These are phyloP conservation scores for Sporothrix protearum DNA, from an alignment of 2,329 filamentous ascomycete species.

Conservation along the genomic window DNA sequence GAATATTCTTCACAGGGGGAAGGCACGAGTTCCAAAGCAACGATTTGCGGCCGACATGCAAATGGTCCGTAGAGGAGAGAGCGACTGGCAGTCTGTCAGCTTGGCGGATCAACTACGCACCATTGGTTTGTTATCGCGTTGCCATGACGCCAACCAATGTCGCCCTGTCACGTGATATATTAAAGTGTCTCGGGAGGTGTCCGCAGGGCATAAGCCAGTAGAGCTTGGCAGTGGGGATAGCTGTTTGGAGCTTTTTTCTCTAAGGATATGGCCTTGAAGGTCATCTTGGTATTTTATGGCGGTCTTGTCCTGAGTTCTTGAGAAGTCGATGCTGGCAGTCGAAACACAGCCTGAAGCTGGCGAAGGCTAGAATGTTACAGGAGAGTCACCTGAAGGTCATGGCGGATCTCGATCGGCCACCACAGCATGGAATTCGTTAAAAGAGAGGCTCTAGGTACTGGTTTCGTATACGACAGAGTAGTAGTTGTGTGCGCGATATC, in stretches of 20 bases:
- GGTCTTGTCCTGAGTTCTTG: neutral
- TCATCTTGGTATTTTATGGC: neutral
- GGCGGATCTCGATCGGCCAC: neutral
- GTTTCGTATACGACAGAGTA: neutral
- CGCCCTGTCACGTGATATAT: constrained; percentile 32
- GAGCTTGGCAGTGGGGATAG: neutral
- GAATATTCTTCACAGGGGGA: neutral
- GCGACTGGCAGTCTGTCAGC: neutral
- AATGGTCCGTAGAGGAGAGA: too few relatives aligned
- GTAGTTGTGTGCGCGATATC: neutral
- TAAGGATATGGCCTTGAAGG: neutral
- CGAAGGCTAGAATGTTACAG: neutral
- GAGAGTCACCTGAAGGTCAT: neutral
- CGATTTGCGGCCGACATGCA: neutral
- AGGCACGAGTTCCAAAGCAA: constrained; percentile 5
- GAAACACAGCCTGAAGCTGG: neutral
- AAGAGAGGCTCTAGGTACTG: neutral
- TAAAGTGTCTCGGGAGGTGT: constrained; percentile 8
- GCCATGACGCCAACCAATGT: constrained; percentile 21
- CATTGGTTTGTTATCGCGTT: constrained; percentile 30
- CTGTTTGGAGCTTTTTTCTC: neutral
- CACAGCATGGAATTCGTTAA: neutral
- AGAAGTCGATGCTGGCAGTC: neutral
- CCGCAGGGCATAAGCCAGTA: neutral
- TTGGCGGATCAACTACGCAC: constrained; percentile 26